These are phyloP conservation scores for Amylocystis lapponica DNA, from an alignment of 768 basidiomycete genomes.

Conservation along the genomic window DNA sequence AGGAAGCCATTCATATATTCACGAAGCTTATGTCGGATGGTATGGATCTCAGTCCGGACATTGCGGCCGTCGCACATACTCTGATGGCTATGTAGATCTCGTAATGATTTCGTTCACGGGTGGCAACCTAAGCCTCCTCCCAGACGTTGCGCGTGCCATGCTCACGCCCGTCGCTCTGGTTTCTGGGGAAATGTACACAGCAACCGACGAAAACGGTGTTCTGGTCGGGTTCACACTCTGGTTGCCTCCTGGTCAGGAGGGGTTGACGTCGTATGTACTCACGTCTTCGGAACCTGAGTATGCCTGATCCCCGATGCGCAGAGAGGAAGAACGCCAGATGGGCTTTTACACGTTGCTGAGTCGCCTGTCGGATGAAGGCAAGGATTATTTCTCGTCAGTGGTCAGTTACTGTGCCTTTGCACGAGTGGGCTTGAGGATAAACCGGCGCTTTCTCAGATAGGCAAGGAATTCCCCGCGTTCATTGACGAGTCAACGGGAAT, in stretches of 20 bases:
- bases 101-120: constrained; percentile 1
- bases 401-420: constrained; percentile 2
- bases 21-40: too few species aligned
- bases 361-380: constrained; percentile 11
- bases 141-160: background rate
- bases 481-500: background rate
- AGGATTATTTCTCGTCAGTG: constrained; percentile 9
- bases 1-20: too few species aligned
- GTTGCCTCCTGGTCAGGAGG: constrained; percentile 7
- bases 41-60: too few species aligned
- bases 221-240: constrained; percentile 12
- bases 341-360: constrained; percentile 12
- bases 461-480: background rate
- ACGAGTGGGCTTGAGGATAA: background rate
- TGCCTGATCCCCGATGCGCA: background rate
- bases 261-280: constrained; percentile 8
- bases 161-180: background rate
- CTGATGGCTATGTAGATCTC: too few species aligned
- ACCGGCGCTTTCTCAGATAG: constrained; percentile 1
- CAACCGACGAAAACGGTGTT: constrained; percentile 8
- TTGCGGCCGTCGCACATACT: too few species aligned
- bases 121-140: background rate
- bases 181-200: constrained; percentile 7
- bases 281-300: background rate
- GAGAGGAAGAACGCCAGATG: constrained; percentile 11